Percentiles rank a stretch among this genome's conserved stretches.
Evolutionary conservation across 1,284 basidiomycete species (phyloP).

Genomic region (Ustilago tritici): DNA sequence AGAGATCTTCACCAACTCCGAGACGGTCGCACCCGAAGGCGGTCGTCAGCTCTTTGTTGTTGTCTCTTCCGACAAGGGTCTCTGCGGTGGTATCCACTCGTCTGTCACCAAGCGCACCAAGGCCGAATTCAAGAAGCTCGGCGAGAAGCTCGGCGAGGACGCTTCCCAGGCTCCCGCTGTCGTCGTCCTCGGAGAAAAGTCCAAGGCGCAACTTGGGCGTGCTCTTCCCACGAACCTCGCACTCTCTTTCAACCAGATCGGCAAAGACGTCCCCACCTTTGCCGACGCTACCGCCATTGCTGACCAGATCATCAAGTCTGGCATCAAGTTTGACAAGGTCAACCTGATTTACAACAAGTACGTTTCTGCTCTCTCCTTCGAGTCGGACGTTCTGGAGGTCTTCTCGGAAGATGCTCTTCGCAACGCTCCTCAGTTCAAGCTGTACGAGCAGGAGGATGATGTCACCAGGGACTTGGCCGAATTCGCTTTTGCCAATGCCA

Average conservation of each 20-base stretch:
- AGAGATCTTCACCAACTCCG: slow-evolving; percentile 69
- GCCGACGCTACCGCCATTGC: slow-evolving; percentile 93
- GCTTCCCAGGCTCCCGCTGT: slow-evolving; percentile 57
- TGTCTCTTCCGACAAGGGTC: slow-evolving; percentile 98
- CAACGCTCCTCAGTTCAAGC: slow-evolving; percentile 74
- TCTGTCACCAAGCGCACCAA: slow-evolving; percentile 91
- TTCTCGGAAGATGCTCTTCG: slow-evolving; percentile 67
- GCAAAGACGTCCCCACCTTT: slow-evolving; percentile 96
- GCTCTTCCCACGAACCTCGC: slow-evolving; percentile 77
- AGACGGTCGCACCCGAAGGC: slow-evolving; percentile 61
- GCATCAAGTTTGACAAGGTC: slow-evolving; percentile 85
- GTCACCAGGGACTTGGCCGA: slow-evolving; percentile 92
- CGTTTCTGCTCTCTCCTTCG: slow-evolving; percentile 92
- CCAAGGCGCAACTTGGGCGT: slow-evolving; percentile 90
- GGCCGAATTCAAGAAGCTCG: slow-evolving; percentile 72
- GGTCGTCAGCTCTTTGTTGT: slow-evolving; percentile 76
- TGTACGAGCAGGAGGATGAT: slow-evolving; percentile 73
- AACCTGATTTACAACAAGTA: slow-evolving; percentile 96
- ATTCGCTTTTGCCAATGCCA: slow-evolving; percentile 95
- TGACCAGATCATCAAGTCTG: slow-evolving; percentile 89
- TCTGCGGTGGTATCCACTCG: slow-evolving; percentile 99
- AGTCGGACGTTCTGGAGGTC: slow-evolving; percentile 81
- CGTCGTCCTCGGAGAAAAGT: slow-evolving; percentile 90
- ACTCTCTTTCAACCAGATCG: slow-evolving; percentile 96
- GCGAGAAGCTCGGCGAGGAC: slow-evolving; percentile 71